Evolutionary conservation across 805 yeast species (phyloP).

Genomic region (Cyberlindnera mycetangii): DNA sequence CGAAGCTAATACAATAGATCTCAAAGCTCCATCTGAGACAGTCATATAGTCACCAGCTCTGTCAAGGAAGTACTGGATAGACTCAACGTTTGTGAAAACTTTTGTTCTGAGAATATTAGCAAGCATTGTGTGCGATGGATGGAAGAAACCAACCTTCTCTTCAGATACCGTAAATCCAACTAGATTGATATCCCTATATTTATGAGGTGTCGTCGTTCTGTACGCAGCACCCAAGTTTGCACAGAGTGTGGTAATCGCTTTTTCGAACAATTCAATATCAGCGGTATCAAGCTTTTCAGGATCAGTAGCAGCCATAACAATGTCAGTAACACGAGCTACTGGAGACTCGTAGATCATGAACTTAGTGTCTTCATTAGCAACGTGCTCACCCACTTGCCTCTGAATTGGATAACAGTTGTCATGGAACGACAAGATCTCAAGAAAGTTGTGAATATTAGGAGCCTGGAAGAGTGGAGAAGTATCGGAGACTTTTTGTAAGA

Average conservation of each 20-base stretch:
- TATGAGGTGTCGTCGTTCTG: slow-evolving; percentile 5
- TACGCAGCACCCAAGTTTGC: neutral
- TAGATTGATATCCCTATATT: slow-evolving; percentile 28
- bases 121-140: slow-evolving; percentile 57
- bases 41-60: slow-evolving; percentile 38
- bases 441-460: slow-evolving; percentile 28
- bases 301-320: slow-evolving; percentile 36
- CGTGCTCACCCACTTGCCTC: slow-evolving; percentile 68
- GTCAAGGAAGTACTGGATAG: neutral
- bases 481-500: slow-evolving; percentile 30
- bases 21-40: slow-evolving; percentile 55
- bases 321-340: slow-evolving; percentile 41
- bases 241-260: slow-evolving; percentile 4
- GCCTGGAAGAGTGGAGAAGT: slow-evolving; percentile 31
- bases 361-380: slow-evolving; percentile 51
- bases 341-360: slow-evolving; percentile 49
- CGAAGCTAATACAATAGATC: slow-evolving; percentile 56
- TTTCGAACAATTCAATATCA: neutral
- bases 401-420: slow-evolving; percentile 55
- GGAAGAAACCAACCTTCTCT: slow-evolving; percentile 52
- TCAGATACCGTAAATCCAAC: slow-evolving; percentile 43
- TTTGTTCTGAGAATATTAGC: slow-evolving; percentile 30
- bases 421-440: slow-evolving; percentile 41
- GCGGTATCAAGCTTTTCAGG: slow-evolving; percentile 4
- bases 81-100: neutral